A percentile compares a stretch with the other conserved stretches of the same genome.
phyloP scores from a whole-genome alignment of 352 stramenopile genomes.

The Paralagenidium karlingii region DNA sequence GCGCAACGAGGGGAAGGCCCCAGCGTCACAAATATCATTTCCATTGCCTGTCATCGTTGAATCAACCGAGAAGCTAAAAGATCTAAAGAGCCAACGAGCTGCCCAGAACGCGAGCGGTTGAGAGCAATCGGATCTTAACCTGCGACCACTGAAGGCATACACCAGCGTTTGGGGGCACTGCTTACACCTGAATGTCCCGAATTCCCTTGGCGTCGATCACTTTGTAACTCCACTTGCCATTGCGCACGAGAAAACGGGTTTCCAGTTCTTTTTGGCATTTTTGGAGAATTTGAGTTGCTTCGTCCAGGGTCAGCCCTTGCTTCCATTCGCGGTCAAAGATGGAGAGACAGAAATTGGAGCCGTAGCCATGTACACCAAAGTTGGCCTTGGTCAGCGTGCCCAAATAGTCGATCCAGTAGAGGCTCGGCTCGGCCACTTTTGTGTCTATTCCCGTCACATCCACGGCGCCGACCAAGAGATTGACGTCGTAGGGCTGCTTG shows the following conservation, averaged over 20 bases:
- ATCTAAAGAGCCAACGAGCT: no score
- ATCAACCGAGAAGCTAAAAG: no score
- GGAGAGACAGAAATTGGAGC: slow-evolving; percentile 69
- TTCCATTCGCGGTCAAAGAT: slow-evolving; percentile 85
- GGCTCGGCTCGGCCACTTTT: slow-evolving; percentile 22
- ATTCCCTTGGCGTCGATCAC: slow-evolving; percentile 53
- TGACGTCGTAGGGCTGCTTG: slow-evolving; percentile 77
- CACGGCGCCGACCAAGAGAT: slow-evolving; percentile 57
- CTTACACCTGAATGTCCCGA: slow-evolving; percentile 45
- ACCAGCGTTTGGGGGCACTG: no score
- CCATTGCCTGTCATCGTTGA: no score
- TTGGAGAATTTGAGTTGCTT: slow-evolving; percentile 59
- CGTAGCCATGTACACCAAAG: slow-evolving; percentile 79
- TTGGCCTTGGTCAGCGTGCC: slow-evolving; percentile 78
- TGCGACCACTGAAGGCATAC: no score
- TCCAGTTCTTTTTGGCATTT: slow-evolving; percentile 73
- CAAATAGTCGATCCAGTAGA: slow-evolving; percentile 86
- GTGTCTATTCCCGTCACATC: no score
- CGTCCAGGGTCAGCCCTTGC: slow-evolving; percentile 65
- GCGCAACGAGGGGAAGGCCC: no score
- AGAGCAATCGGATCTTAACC: no score
- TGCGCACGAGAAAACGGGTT: slow-evolving; percentile 77
- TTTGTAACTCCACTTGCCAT: slow-evolving; percentile 80
- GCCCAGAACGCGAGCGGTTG: no score
- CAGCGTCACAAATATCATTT: no score